Percentiles rank a stretch among this genome's conserved stretches.
Evolutionary conservation across 192 early-diverging fungal genomes (phyloP).

Genomic region (Podila epigama): DNA sequence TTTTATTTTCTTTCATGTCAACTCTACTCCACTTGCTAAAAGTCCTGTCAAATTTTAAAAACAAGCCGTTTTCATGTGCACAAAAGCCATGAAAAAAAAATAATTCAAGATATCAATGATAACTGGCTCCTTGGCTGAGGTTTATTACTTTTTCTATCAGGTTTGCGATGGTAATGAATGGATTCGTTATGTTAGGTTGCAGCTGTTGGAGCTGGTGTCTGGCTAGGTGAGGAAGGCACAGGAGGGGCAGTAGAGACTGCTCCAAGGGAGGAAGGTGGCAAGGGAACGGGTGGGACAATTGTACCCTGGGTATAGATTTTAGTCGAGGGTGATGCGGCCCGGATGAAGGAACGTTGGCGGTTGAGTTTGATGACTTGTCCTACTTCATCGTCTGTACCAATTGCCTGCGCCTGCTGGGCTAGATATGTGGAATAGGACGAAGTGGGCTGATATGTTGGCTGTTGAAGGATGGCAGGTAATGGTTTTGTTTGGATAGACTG

Average conservation of each 20-base stretch:
- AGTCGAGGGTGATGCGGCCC: slow-evolving; percentile 34
- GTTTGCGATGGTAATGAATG: too few species aligned
- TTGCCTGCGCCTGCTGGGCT: not conserved
- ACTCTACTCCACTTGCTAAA: too few species aligned
- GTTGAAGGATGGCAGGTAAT: slow-evolving; percentile 23
- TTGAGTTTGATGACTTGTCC: slow-evolving; percentile 38
- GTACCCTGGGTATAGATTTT: slow-evolving; percentile 45
- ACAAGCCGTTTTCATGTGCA: too few species aligned
- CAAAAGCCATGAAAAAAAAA: too few species aligned
- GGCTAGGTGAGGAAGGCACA: not conserved
- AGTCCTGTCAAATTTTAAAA: too few species aligned
- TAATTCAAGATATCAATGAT: too few species aligned
- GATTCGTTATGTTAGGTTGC: too few species aligned
- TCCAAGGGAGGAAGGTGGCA: not conserved
- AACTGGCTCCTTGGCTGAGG: too few species aligned
- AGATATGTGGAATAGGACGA: slow-evolving; percentile 15
- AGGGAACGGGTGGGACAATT: slow-evolving; percentile 33
- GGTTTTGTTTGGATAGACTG: too few species aligned
- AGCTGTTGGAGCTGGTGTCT: too few species aligned
- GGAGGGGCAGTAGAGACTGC: not conserved
- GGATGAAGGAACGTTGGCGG: slow-evolving; percentile 36
- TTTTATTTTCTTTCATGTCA: too few species aligned
- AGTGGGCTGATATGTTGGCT: slow-evolving; percentile 30
- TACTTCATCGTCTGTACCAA: slow-evolving; percentile 20
- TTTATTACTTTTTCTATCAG: too few species aligned